phyloP scores from a whole-genome alignment of 768 basidiomycete genomes.

The Mycena alexandri region DNA sequence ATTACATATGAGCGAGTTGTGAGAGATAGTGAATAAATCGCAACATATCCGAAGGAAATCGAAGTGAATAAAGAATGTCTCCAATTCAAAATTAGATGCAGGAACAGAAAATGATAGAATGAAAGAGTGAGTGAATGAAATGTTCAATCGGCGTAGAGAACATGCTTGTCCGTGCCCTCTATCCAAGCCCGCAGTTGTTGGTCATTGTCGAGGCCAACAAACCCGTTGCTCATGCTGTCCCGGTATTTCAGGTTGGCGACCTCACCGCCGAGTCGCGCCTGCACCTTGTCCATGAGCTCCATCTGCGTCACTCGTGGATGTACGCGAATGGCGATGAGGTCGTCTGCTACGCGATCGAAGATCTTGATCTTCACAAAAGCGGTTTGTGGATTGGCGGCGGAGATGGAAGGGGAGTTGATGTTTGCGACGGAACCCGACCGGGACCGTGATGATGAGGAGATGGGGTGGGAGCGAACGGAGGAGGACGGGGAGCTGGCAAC shows the following conservation, averaged over 20 bases:
- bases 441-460: slow-evolving; percentile 15
- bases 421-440: slow-evolving; percentile 56
- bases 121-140: background rate
- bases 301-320: slow-evolving; percentile 89
- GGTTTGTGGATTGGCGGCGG: slow-evolving; percentile 80
- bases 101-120: slow-evolving; percentile 2
- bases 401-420: slow-evolving; percentile 74
- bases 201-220: slow-evolving; percentile 74
- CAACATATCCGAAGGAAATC: slow-evolving; percentile 29
- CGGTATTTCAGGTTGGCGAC: slow-evolving; percentile 79
- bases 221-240: slow-evolving; percentile 74
- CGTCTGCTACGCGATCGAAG: slow-evolving; percentile 92
- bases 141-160: slow-evolving; percentile 80
- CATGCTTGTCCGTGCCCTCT: slow-evolving; percentile 83
- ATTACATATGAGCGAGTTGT: slow-evolving; percentile 30
- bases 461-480: slow-evolving; percentile 56
- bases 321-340: slow-evolving; percentile 96
- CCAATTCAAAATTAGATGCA: slow-evolving; percentile 31
- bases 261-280: slow-evolving; percentile 84
- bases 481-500: slow-evolving; percentile 57
- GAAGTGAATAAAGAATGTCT: slow-evolving; percentile 36
- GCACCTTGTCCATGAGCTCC: slow-evolving; percentile 93
- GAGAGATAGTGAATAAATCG: slow-evolving; percentile 19
- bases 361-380: slow-evolving; percentile 99
- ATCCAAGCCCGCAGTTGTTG: slow-evolving; percentile 79